Evolutionary conservation across 176 grass and related monocot genomes (phyloP).

Genomic region (Carex littledalei): DNA sequence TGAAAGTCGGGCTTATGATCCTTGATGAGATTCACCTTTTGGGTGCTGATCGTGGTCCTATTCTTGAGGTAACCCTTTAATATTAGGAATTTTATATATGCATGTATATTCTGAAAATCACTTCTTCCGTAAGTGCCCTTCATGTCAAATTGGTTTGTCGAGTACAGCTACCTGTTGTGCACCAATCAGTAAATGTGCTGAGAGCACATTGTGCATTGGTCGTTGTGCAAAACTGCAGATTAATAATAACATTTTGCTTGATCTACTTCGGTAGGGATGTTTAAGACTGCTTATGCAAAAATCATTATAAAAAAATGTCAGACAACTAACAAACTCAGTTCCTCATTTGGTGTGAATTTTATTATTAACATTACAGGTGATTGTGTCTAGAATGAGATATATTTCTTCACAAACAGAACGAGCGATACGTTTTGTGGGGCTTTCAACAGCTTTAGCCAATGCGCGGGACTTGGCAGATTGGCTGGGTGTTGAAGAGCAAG

Average conservation of each 20-base stretch:
- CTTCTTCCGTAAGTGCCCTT: neutral
- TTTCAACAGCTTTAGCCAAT: constrained; percentile 98
- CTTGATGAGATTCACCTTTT: constrained; percentile 98
- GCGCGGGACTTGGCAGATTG: constrained; percentile 89
- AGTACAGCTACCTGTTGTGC: neutral
- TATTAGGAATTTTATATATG: constrained; percentile 11
- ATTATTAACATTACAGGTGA: constrained; percentile 53
- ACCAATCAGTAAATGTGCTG: neutral
- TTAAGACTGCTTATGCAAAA: neutral
- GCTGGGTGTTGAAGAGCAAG: constrained; percentile 78
- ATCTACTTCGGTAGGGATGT: neutral
- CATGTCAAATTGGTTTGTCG: neutral
- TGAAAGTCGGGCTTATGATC: constrained; percentile 99
- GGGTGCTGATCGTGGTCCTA: constrained; percentile 90
- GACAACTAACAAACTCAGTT: neutral
- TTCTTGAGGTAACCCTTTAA: constrained; percentile 77
- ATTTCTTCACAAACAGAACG: constrained; percentile 91
- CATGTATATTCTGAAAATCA: neutral
- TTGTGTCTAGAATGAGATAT: constrained; percentile 98
- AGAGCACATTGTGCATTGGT: neutral
- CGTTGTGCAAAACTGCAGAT: neutral
- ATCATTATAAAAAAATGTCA: neutral
- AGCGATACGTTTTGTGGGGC: constrained; percentile 85
- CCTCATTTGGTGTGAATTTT: neutral
- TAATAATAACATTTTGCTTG: neutral